Base-by-base conservation (phyloP, 2,329 filamentous ascomycete genomes). In the Aphanocladium album region DNA sequence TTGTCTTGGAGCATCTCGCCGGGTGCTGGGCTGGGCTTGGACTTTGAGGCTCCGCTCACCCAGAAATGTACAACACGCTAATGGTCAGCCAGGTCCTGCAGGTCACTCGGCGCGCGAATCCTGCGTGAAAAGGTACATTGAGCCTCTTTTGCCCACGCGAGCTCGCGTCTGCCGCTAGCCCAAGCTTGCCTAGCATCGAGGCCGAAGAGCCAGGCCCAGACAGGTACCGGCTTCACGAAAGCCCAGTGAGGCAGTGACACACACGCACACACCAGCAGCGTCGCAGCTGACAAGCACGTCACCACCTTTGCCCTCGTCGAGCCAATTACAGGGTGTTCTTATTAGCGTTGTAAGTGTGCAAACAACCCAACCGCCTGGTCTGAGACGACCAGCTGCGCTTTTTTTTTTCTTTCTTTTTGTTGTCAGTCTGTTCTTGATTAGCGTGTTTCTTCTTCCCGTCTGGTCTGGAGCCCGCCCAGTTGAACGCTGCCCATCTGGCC, bases 1-100 rank as follows among this genome's bases (percentile, higher is more conserved):
- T 39, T 43, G 37, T 43, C 37, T 45, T 54, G 37, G 9, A 7
- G 30, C 21, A 25, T 23, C 47, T 39, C 16, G 50, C 14, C 19
- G 11, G 54, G 5, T 9, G 30, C 27, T 55, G 39, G 39, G 50
- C 27, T 21, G 17, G 9, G 6, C 19, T 52, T 5, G 5, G 5
- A 12, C 47, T 57, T 47, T 39, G 35, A 39, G 35, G 35, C 35
- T 39, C 35, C 7, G 25, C 19, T 52, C 25, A 16, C 37, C 60
- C 53, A 53, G n/a, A 57, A 57, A 61, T 57, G 53, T 61, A 61
- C 60, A 61, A 61, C 60, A 61, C 53, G 60, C 60, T 57, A 61
- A 57, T 61, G 60, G 60, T 61, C 60, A 57, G 53, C 17, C 43
- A 25, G 41, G 35, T 21, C 45, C 25, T 37, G 35, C 52, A 61